These are phyloP conservation scores for Allomyces javanicus DNA, from an alignment of 192 early-diverging fungal genomes.

Conservation along the genomic window DNA sequence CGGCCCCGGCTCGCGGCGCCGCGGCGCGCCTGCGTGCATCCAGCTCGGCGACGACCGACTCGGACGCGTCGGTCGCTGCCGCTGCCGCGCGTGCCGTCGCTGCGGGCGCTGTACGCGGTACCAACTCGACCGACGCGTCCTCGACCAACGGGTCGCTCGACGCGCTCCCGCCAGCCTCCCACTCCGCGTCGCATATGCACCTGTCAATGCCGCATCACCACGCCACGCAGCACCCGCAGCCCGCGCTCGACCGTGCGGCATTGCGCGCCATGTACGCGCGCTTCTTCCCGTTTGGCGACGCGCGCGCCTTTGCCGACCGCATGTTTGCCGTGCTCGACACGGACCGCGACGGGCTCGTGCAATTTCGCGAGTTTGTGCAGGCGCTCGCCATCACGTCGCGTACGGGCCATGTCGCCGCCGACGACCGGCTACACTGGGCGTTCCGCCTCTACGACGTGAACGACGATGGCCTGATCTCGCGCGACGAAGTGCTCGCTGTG, in stretches of 20 bases:
- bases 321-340: constrained; percentile 83
- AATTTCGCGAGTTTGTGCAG: constrained; percentile 80
- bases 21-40: no score
- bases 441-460: constrained; percentile 85
- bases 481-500: constrained; percentile 44
- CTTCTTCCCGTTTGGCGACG: constrained; percentile 93
- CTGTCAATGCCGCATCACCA: no score
- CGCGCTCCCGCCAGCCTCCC: no score
- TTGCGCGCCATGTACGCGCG: constrained; percentile 88
- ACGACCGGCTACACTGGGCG: constrained; percentile 20
- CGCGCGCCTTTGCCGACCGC: constrained; percentile 69
- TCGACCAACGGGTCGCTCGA: no score
- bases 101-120: no score
- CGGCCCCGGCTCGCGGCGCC: no score
- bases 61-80: no score
- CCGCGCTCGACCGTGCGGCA: constrained; percentile 47
- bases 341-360: constrained; percentile 76
- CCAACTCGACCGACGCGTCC: no score
- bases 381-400: constrained; percentile 69
- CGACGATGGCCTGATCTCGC: constrained; percentile 64
- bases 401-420: constrained; percentile 32
- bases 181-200: no score
- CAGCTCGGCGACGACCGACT: no score
- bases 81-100: no score
- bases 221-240: background rate